Percentiles rank a stretch among this genome's conserved stretches.
phyloP scores from a whole-genome alignment of 305 asterid species.

The Striga hermonthica region DNA sequence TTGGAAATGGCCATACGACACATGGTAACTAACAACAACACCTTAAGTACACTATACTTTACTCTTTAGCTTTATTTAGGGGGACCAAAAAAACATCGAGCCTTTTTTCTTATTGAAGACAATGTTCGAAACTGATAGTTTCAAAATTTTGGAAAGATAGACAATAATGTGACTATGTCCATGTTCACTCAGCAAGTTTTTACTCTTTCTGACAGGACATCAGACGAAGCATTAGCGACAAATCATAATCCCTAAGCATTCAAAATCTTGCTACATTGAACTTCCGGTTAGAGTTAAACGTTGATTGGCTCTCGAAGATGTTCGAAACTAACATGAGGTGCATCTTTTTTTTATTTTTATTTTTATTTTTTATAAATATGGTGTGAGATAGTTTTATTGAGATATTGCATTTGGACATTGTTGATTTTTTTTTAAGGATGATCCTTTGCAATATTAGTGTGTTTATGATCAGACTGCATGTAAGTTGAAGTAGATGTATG shows the following conservation, averaged over 20 bases:
- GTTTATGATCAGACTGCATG: not conserved
- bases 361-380: too few relatives aligned
- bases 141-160: not conserved
- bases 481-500: too few relatives aligned
- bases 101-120: not conserved
- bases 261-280: too few relatives aligned
- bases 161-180: not conserved
- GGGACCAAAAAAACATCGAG: constrained; percentile 10
- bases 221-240: constrained; percentile 35
- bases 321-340: too few relatives aligned
- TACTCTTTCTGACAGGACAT: constrained; percentile 54
- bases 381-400: too few relatives aligned
- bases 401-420: constrained; percentile 68
- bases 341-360: too few relatives aligned
- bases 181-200: not conserved
- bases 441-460: constrained; percentile 51
- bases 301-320: too few relatives aligned
- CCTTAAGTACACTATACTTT: too few relatives aligned
- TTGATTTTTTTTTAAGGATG: constrained; percentile 39
- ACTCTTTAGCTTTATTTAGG: too few relatives aligned
- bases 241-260: not conserved
- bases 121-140: not conserved
- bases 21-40: too few relatives aligned
- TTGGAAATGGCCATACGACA: constrained; percentile 91
- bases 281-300: too few relatives aligned